Evolutionary conservation across 1,284 basidiomycete genomes (phyloP), one percentile per base, ranked within the genome.

Genomic region (Vanrija sp.): DNA sequence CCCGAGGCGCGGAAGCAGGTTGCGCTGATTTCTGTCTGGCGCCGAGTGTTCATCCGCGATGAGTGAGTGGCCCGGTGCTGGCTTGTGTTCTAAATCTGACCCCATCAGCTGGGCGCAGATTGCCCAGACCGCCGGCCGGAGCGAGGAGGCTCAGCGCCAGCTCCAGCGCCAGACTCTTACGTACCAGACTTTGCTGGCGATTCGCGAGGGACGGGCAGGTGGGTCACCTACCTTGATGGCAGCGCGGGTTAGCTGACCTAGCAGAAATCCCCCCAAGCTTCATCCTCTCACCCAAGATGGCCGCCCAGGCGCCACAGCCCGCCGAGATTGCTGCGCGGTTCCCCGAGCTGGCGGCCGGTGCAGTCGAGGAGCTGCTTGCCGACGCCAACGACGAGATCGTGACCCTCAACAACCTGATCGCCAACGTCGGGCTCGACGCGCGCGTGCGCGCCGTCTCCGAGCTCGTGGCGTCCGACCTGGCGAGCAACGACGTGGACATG

Each of bases 21-120:
- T 28, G 86, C 88, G 3, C 82, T 91, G 66, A 79, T 84, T 43
- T 83, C 83, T 29, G 81, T 90, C 18, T 97, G 93, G 94, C 82
- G 92, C 39, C 80, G 94, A 28, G 83, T 94, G 46, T 94, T 90
- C 67, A 80, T 89, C 43, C 85, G 89, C 52, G 92, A 97, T 71
- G 85, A 96, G 90, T 94, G 70, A 65, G 85, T 78, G 9, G 21
- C 21, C 15, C 7, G 28, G 7, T 28, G 25, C 16, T 6, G 14
- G 10, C 9, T 15, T 19, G 10, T 12, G 21, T 18, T 8, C 7
- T 15, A 9, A 4, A 8, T n/a, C 42, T 51, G 19, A 51, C 50
- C 21, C 10, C 10, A 2, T 3, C 43, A 72, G 71, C 62, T 75
- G 73, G 73, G 56, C 49, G 15, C 51, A 46, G 12, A 63, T 75